A percentile compares a stretch with the other conserved stretches of the same genome.
Evolutionary conservation across 2,329 filamentous ascomycete genomes (phyloP).

Genomic region (Colletotrichum sp.): DNA sequence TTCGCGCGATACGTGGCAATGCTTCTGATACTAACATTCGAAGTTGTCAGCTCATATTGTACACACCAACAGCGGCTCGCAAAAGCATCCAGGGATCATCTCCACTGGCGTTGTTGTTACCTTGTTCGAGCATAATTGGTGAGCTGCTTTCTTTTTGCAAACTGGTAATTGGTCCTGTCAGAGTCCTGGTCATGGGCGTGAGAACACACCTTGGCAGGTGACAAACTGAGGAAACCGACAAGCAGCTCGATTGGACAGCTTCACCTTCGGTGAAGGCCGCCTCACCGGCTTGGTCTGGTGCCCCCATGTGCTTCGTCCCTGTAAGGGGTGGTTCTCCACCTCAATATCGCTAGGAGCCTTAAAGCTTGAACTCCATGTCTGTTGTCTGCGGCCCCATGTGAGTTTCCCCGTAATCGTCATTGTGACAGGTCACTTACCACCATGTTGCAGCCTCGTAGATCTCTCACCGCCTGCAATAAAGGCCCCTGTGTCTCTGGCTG

Average conservation of each 20-base stretch:
- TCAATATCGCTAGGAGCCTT: constrained; percentile 16
- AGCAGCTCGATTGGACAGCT: neutral
- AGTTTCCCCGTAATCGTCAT: neutral
- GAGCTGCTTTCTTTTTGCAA: neutral
- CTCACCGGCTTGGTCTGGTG: constrained; percentile 3
- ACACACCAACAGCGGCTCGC: neutral
- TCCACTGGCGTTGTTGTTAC: neutral
- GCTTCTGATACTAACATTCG: neutral
- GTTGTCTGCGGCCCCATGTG: neutral
- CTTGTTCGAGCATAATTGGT: neutral
- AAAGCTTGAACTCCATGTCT: constrained; percentile 12
- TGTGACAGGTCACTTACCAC: constrained; percentile 16
- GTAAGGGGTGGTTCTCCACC: constrained; percentile 1
- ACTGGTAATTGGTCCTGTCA: neutral
- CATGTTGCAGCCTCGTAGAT: constrained; percentile 12
- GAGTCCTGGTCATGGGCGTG: neutral
- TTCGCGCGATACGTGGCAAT: neutral
- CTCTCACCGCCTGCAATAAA: constrained; percentile 13
- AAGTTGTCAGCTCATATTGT: neutral
- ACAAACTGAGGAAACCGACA: neutral
- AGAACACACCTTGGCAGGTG: neutral
- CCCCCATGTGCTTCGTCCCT: neutral
- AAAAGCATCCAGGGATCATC: neutral
- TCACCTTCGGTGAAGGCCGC: constrained; percentile 6
- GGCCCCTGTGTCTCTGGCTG: neutral